Percentiles rank a stretch among this genome's conserved stretches.
phyloP scores from a whole-genome alignment of 192 early-diverging fungal species.

The Entomortierella parvispora region DNA sequence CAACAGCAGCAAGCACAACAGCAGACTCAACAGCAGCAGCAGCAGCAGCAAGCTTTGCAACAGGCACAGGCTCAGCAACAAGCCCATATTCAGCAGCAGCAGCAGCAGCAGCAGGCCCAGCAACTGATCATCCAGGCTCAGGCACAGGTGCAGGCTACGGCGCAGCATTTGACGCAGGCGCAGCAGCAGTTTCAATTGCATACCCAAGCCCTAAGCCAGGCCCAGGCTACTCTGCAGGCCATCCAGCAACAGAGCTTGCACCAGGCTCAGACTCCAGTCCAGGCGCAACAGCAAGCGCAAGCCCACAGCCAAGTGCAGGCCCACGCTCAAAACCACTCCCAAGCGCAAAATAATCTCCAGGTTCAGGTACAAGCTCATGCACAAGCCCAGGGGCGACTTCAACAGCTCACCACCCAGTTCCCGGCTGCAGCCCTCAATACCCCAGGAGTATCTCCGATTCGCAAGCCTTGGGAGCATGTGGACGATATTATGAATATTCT shows the following conservation, averaged over 20 bases:
- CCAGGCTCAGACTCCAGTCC: slow-evolving; percentile 17
- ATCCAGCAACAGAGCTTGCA: too few species aligned
- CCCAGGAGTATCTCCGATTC: slow-evolving; percentile 37
- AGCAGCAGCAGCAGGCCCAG: slow-evolving; percentile 25
- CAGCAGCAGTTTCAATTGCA: slow-evolving; percentile 37
- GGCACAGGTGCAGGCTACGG: slow-evolving; percentile 38
- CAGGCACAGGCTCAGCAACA: slow-evolving; percentile 29
- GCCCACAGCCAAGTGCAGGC: slow-evolving; percentile 60
- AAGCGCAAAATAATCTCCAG: slow-evolving; percentile 52
- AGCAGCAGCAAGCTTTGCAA: slow-evolving; percentile 15
- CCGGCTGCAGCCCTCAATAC: slow-evolving; percentile 34
- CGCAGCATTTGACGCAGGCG: slow-evolving; percentile 33
- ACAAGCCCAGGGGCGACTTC: slow-evolving; percentile 46
- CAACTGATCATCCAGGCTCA: slow-evolving; percentile 27
- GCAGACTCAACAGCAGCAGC: slow-evolving; percentile 1
- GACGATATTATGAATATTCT: slow-evolving; percentile 96
- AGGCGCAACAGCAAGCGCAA: slow-evolving; percentile 41
- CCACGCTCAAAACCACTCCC: slow-evolving; percentile 53
- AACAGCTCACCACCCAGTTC: slow-evolving; percentile 38
- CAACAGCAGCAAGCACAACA: slow-evolving; percentile 25
- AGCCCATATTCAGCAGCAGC: slow-evolving; percentile 20
- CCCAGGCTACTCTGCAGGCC: slow-evolving; percentile 18
- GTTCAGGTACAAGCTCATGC: slow-evolving; percentile 46
- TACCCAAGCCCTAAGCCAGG: slow-evolving; percentile 21
- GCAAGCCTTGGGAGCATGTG: slow-evolving; percentile 86